These are phyloP conservation scores for Grigorovia jiainica DNA, from an alignment of 805 yeast species.

Conservation along the genomic window DNA sequence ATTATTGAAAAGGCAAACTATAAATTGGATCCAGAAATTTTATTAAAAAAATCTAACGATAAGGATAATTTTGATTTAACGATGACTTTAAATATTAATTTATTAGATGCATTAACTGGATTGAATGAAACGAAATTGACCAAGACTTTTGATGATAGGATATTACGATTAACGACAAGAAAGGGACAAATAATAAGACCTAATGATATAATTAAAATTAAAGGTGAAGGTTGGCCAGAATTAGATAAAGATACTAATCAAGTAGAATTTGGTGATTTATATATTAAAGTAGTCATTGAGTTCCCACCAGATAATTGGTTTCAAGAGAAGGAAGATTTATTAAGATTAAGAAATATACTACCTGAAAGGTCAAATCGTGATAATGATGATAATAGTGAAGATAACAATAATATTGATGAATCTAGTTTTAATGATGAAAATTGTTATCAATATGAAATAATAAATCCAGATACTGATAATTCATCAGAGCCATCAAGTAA, in stretches of 20 bases:
- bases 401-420: not conserved
- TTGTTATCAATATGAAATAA: slow-evolving; percentile 4
- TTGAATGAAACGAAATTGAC: slow-evolving; percentile 52
- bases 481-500: no score
- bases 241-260: slow-evolving; percentile 11
- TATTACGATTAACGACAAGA: slow-evolving; percentile 53
- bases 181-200: slow-evolving; percentile 77
- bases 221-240: slow-evolving; percentile 78
- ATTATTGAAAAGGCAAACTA: slow-evolving; percentile 34
- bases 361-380: slow-evolving; percentile 27
- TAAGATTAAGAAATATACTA: slow-evolving; percentile 43
- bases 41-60: not conserved
- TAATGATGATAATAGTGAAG: not conserved
- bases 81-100: slow-evolving; percentile 48
- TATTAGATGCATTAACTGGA: slow-evolving; percentile 82
- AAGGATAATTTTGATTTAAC: slow-evolving; percentile 40
- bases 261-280: slow-evolving; percentile 56
- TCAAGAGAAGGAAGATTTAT: slow-evolving; percentile 56
- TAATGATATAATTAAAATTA: slow-evolving; percentile 53
- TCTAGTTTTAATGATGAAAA: not conserved
- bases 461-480: slow-evolving; percentile 5
- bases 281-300: slow-evolving; percentile 57
- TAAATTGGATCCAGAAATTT: slow-evolving; percentile 25
- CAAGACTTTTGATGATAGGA: slow-evolving; percentile 73
- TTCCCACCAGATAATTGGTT: slow-evolving; percentile 86